phyloP scores from a whole-genome alignment of 2,329 filamentous ascomycete genomes.

The Didymella exigua region DNA sequence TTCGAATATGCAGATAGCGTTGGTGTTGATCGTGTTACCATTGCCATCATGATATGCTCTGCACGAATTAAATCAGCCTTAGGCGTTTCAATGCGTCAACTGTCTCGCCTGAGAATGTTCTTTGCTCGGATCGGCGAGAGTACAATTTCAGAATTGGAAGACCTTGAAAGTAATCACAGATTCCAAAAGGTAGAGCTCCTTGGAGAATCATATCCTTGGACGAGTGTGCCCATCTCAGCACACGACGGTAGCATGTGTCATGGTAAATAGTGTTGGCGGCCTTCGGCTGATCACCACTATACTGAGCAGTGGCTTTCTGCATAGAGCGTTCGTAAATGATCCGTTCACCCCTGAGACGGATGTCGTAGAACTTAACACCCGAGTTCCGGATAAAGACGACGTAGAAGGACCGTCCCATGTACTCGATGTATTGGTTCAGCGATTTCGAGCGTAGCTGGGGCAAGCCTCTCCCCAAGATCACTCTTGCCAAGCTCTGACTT shows the following conservation, averaged over 20 bases:
- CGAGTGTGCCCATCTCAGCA: conserved; percentile 49
- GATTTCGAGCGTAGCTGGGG: conserved; percentile 48
- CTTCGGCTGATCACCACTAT: conserved; percentile 53
- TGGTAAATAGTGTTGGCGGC: conserved; percentile 55
- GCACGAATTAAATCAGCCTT: not conserved
- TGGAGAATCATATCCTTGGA: conserved; percentile 60
- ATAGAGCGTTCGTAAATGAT: conserved; percentile 63
- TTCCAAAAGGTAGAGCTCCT: conserved; percentile 58
- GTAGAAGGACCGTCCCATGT: conserved; percentile 60
- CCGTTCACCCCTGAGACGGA: conserved; percentile 60
- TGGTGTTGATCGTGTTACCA: conserved; percentile 53
- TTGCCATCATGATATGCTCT: conserved; percentile 51
- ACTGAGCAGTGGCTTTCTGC: conserved; percentile 62
- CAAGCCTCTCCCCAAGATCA: conserved; percentile 52
- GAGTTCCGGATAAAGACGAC: conserved; percentile 56
- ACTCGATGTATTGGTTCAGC: conserved; percentile 55
- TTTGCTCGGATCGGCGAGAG: no score
- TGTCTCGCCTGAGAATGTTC: no score
- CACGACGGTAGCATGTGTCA: conserved; percentile 57
- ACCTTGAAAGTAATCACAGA: conserved; percentile 21
- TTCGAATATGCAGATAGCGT: conserved; percentile 57
- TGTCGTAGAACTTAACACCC: conserved; percentile 59
- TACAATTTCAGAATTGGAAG: no score
- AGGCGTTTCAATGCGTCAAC: no score
- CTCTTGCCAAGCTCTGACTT: conserved; percentile 33